Conservation (phyloP, 208 protist genomes). For the Phytomonas sp. region DNA sequence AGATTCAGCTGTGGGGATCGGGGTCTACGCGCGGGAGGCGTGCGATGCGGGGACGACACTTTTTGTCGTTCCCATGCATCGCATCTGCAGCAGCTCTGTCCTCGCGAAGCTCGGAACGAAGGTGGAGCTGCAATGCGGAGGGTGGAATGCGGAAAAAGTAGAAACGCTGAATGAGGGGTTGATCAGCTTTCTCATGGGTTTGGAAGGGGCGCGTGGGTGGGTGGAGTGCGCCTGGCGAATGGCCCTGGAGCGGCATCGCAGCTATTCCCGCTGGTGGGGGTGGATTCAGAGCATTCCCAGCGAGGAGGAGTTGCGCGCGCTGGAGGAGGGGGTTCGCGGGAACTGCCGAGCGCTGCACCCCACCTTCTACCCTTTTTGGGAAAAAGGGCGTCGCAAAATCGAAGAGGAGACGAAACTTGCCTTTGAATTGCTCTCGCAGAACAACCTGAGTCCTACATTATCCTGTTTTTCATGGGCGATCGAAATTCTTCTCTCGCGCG, state of each 20-base stretch:
- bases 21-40: constrained; percentile 78
- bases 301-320: constrained; percentile 21
- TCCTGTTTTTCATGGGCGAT: constrained; percentile 46
- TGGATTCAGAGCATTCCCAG: constrained; percentile 68
- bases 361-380: constrained; percentile 44
- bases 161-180: constrained; percentile 30
- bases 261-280: constrained; percentile 69
- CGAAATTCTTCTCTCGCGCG: constrained; percentile 53
- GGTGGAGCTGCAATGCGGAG: background rate
- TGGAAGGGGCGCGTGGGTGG: constrained; percentile 34
- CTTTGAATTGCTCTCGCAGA: constrained; percentile 25
- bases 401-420: constrained; percentile 30
- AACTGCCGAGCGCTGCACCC: constrained; percentile 62
- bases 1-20: constrained; percentile 52
- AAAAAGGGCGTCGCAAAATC: constrained; percentile 26
- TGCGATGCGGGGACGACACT: constrained; percentile 75
- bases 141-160: background rate
- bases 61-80: constrained; percentile 63
- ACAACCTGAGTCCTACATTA: constrained; percentile 39
- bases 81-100: constrained; percentile 39
- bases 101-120: constrained; percentile 35
- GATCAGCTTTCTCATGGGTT: constrained; percentile 41
- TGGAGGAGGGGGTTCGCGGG: constrained; percentile 30
- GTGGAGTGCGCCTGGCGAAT: constrained; percentile 67
- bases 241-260: constrained; percentile 66